Evolutionary conservation across 1,284 basidiomycete species (phyloP).

Genomic region (Apiotrichum akiyoshidainum): DNA sequence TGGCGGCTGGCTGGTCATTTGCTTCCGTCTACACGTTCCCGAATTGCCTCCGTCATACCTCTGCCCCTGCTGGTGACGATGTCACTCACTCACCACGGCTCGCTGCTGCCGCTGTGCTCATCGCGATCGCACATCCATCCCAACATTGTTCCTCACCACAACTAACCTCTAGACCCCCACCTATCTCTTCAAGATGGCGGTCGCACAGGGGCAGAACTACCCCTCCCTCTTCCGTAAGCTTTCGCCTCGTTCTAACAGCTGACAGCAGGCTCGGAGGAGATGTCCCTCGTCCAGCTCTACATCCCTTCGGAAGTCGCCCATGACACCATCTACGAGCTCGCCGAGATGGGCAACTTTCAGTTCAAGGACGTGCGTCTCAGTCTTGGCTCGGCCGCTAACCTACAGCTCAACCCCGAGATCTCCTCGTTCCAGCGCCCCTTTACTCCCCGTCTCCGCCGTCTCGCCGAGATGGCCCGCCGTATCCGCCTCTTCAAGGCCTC

Average conservation of each 20-base stretch:
- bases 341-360: conserved; percentile 91
- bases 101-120: background rate
- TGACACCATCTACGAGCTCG: conserved; percentile 90
- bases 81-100: no score
- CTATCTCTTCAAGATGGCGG: conserved; percentile 21
- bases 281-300: conserved; percentile 98
- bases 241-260: background rate
- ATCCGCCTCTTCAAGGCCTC: conserved; percentile 85
- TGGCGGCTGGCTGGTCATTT: no score
- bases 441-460: conserved; percentile 87
- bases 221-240: conserved; percentile 77
- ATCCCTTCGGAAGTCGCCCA: conserved; percentile 97
- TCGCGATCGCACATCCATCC: background rate
- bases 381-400: background rate
- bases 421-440: conserved; percentile 99
- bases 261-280: conserved; percentile 77
- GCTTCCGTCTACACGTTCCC: no score
- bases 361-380: conserved; percentile 81
- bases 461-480: conserved; percentile 93
- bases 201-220: conserved; percentile 50
- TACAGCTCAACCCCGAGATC: conserved; percentile 84
- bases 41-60: no score
- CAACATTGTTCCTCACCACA: background rate
- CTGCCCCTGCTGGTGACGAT: no score
- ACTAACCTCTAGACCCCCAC: background rate